A percentile compares a stretch with the other conserved stretches of the same genome.
These are phyloP conservation scores for Hippophae rhamnoides DNA, from an alignment of 306 rosid species.

Conservation along the genomic window DNA sequence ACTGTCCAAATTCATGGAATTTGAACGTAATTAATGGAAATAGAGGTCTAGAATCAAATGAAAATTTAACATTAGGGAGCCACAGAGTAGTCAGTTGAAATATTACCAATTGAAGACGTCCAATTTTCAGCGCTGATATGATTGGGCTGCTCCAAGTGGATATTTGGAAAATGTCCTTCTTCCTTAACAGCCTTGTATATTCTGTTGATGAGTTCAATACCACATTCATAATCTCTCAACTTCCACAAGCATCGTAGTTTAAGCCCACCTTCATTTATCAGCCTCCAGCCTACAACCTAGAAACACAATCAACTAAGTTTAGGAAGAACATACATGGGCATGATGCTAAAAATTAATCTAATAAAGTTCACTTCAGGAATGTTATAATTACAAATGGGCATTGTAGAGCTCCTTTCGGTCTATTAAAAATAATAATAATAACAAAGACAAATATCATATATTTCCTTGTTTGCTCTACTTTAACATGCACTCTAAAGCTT, in stretches of 20 bases:
- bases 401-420: too few species aligned
- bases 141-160: constrained; percentile 74
- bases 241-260: constrained; percentile 89
- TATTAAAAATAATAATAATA: too few species aligned
- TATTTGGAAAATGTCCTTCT: constrained; percentile 62
- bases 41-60: not conserved
- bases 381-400: too few species aligned
- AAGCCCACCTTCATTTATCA: constrained; percentile 38
- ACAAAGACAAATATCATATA: too few species aligned
- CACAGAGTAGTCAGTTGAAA: not conserved
- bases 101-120: constrained; percentile 72
- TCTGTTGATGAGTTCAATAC: constrained; percentile 72
- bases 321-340: not conserved
- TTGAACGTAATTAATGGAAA: not conserved
- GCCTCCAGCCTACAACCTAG: constrained; percentile 87
- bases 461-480: too few species aligned
- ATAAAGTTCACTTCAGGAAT: too few species aligned
- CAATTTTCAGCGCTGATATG: constrained; percentile 76
- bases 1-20: constrained; percentile 4
- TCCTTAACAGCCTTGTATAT: constrained; percentile 47
- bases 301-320: not conserved
- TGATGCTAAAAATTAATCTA: too few species aligned
- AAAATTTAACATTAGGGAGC: not conserved
- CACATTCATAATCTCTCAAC: constrained; percentile 62
- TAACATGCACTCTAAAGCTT: too few species aligned